These are phyloP conservation scores for Metarhizium robertsii DNA, from an alignment of 2,329 filamentous ascomycete species.

Conservation along the genomic window DNA sequence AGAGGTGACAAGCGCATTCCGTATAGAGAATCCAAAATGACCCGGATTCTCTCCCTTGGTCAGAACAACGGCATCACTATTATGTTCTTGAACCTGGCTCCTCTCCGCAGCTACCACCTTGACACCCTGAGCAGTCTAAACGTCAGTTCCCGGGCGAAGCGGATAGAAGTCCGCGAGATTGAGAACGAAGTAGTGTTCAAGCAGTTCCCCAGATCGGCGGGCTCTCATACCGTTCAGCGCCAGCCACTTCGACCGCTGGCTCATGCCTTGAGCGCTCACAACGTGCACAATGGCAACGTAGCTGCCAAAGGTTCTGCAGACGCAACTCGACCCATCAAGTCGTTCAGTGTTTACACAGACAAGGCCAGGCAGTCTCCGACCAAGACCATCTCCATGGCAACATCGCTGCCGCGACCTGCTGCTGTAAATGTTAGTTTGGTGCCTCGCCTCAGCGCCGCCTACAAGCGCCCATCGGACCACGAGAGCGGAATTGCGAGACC, in stretches of 20 bases:
- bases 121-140: constrained; percentile 91
- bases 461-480: constrained; percentile 35
- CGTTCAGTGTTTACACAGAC: constrained; percentile 82
- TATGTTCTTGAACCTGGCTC: constrained; percentile 93
- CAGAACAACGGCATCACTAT: constrained; percentile 93
- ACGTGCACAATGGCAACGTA: constrained; percentile 54
- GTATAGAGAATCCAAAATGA: constrained; percentile 96
- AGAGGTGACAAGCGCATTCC: constrained; percentile 69
- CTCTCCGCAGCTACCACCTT: constrained; percentile 83
- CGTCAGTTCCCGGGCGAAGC: constrained; percentile 90
- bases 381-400: constrained; percentile 13
- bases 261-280: constrained; percentile 67
- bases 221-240: constrained; percentile 38
- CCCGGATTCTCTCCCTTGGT: constrained; percentile 79
- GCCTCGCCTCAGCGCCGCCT: constrained; percentile 7
- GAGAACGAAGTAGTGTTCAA: constrained; percentile 92
- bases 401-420: constrained; percentile 22
- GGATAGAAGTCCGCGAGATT: constrained; percentile 90
- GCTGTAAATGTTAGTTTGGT: constrained; percentile 17
- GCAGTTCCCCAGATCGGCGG: constrained; percentile 50
- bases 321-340: constrained; percentile 63
- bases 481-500: constrained; percentile 30
- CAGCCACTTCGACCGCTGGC: constrained; percentile 74
- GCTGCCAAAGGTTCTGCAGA: constrained; percentile 32
- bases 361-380: constrained; percentile 34